Evolutionary conservation across 1,284 basidiomycete genomes (phyloP).

Genomic region (Pseudozyma tsukubaensis): DNA sequence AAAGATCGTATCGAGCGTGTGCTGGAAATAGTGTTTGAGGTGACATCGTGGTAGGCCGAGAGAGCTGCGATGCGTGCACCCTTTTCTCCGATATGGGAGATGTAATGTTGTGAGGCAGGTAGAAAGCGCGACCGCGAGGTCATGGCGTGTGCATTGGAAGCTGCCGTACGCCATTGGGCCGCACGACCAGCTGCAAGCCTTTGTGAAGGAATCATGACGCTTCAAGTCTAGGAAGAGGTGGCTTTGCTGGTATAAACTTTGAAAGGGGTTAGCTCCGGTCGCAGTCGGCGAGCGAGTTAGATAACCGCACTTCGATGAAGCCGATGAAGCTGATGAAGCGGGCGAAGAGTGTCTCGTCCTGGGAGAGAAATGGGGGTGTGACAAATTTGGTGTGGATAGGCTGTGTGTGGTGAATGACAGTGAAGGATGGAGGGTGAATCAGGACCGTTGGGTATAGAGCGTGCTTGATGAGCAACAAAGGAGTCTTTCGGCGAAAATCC

Average conservation of each 20-base stretch:
- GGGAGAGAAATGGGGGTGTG: not conserved
- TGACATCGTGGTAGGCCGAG: not conserved
- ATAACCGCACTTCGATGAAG: no score
- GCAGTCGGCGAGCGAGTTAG: not conserved
- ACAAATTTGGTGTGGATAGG: no score
- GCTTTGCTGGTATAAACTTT: not conserved
- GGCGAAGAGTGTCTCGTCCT: no score
- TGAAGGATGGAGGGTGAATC: not conserved
- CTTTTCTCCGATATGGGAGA: not conserved
- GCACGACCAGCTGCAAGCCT: conserved; percentile 43
- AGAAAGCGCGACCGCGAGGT: conserved; percentile 4
- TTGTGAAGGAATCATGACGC: conserved; percentile 43
- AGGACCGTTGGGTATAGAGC: not conserved
- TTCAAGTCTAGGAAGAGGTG: not conserved
- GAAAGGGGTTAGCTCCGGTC: not conserved
- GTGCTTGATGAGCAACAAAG: not conserved
- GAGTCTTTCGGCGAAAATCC: conserved; percentile 2
- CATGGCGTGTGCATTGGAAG: conserved; percentile 9
- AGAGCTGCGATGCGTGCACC: not conserved
- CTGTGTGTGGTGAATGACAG: not conserved
- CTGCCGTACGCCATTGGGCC: conserved; percentile 33
- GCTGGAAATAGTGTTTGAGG: conserved; percentile 1
- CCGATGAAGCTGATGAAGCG: no score
- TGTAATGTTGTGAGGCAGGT: not conserved
- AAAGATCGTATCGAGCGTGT: conserved; percentile 22